A percentile compares a stretch with the other conserved stretches of the same genome.
These are phyloP conservation scores for Camelina neglecta DNA, from an alignment of 345 rosid genomes.

Conservation along the genomic window DNA sequence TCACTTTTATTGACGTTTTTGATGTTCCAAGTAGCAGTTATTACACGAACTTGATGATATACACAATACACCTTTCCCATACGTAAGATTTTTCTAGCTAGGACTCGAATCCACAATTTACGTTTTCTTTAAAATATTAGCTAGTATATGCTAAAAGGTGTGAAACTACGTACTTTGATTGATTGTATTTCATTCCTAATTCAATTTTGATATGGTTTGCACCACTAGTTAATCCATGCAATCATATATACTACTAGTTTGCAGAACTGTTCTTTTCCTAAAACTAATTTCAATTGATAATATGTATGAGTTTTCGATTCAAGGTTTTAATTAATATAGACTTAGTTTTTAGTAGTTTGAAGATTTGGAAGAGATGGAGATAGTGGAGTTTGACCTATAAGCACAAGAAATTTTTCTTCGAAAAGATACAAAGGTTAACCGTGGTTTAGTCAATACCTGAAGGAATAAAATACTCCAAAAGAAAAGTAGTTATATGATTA, in stretches of 20 bases:
- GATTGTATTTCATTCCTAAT: background rate
- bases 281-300: background rate
- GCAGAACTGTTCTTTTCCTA: background rate
- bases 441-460: constrained; percentile 39
- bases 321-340: background rate
- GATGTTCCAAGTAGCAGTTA: constrained; percentile 22
- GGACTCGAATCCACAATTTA: background rate
- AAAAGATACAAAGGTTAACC: constrained; percentile 14
- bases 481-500: background rate
- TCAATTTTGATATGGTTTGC: background rate
- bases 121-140: background rate
- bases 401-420: constrained; percentile 23
- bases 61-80: background rate
- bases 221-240: background rate
- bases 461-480: constrained; percentile 14
- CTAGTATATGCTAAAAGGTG: background rate
- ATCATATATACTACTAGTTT: constrained; percentile 2
- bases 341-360: constrained; percentile 2
- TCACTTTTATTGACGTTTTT: constrained; percentile 39
- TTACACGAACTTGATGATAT: constrained; percentile 9
- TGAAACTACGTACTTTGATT: background rate
- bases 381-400: constrained; percentile 45
- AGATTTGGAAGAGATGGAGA: constrained; percentile 17
- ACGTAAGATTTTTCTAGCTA: constrained; percentile 2
- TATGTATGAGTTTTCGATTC: background rate